Evolutionary conservation across 345 rosid species (phyloP).

Genomic region (Lepidium africanum): DNA sequence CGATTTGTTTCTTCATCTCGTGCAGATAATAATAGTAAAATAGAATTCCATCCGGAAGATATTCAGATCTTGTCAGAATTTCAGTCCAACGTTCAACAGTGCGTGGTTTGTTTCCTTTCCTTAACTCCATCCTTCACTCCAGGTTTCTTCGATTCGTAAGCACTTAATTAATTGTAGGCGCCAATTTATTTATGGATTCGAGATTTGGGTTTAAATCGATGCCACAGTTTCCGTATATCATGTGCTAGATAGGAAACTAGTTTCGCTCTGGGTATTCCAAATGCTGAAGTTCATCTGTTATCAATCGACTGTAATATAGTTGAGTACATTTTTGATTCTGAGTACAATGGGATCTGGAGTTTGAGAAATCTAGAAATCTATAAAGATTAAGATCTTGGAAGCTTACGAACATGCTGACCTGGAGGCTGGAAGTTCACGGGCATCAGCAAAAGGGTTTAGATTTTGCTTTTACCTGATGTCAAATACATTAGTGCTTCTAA

Average conservation of each 20-base stretch:
- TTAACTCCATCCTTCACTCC: neutral
- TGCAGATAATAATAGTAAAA: constrained; percentile 31
- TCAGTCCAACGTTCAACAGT: constrained; percentile 69
- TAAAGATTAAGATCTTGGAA: neutral
- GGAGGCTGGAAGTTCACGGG: constrained; percentile 3
- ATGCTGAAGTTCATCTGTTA: neutral
- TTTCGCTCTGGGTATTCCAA: neutral
- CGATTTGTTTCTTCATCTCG: neutral
- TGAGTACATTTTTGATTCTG: neutral
- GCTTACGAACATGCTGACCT: neutral
- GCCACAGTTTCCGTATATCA: neutral
- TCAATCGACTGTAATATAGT: neutral
- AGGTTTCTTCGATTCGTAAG: neutral
- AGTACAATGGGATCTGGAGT: neutral
- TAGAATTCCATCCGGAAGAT: constrained; percentile 37
- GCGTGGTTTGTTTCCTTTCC: constrained; percentile 59
- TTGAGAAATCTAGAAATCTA: neutral
- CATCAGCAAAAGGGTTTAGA: neutral
- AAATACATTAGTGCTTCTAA: neutral
- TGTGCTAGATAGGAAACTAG: neutral
- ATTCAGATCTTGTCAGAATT: constrained; percentile 47
- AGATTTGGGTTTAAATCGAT: neutral
- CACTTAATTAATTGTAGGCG: neutral
- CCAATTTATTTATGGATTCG: neutral
- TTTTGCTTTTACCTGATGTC: neutral